Base-by-base conservation (phyloP, 345 rosid genomes). In the Eucalyptus camaldulensis region DNA sequence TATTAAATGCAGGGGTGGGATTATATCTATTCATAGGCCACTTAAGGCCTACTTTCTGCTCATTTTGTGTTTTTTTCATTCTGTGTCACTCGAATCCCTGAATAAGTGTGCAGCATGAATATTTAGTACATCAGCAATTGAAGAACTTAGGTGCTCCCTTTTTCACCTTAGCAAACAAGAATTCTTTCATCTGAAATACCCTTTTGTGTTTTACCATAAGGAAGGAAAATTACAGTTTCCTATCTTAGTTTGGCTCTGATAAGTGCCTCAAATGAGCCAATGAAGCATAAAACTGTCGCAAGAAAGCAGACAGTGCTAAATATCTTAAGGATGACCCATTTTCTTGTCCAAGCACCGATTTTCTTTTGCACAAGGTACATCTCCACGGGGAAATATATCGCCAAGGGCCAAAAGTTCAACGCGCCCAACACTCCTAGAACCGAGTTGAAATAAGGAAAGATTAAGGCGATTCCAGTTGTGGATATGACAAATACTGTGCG, bases 391-490 rank as follows among this genome's bases (percentile, higher is more conserved):
- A 96, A 97, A 92, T 95, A 94, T 85, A 96, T 95, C 5, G 96
- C 87, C 53, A 96, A 90, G 13, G 98, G 97, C 98, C 98, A 96
- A 67, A 95, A 97, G 44, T 88, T 93, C 50, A 95, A 33, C 3
- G 95, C 98, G 14, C 98, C 98, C 43, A 96, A 51, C 31, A 95
- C 90, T 88, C 97, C 99, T 15, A 97, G 51, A 47, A 96, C 95
- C 90, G 95, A 94, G 92, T 97, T 96, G 94, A 97, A 96, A 92
- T 94, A 97, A 14, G 98, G 98, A 90, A 97, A 95, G 49, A 91
- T 1, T 88, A 95, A 88, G 15, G 97, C 93, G 25, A 95, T 91
- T 14, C 76, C 92, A 5, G 95, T 96, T 45, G 95, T 94, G 2
- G 94, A 90, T 8, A 91, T 87, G 10, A 96, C 98, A 12, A 93